Evolutionary conservation across 306 rosid species (phyloP), one percentile per base, ranked within the genome.

Genomic region (Inga oerstediana): DNA sequence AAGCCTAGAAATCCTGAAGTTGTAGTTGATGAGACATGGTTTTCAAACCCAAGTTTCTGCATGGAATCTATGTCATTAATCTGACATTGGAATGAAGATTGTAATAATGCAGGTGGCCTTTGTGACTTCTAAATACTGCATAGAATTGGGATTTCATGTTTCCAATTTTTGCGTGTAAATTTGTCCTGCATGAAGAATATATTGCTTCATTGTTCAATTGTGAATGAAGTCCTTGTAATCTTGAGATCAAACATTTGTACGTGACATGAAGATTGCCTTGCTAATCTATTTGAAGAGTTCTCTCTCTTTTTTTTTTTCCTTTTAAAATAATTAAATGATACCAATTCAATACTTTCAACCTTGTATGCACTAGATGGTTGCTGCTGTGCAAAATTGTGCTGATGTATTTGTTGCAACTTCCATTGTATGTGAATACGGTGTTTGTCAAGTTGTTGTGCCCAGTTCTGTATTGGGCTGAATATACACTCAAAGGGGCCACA

Each of bases 41-140:
- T 67, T 77, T 82, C 90, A n/a, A 4, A 80, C 74, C 72, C 88
- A 39, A 83, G 74, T 39, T 34, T 80, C 41, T 88, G 83, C 51
- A 58, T 62, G 56, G 79, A 83, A 77, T 77, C 45, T 39, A 69
- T 75, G 75, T 32, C 20, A 4, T 34, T 34, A 34, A 66, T 2
- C 56, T 48, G 9, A 56, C 58, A 27, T 24, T 79, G 39, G 59
- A 67, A 59, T 56, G 74, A 35, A 77, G 10, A 27, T 70, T 67
- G 69, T 34, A 65, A 22, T 52, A 10, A 22, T 54, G 51, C 22
- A 67, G 30, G 15, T 64, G 5, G 59, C 43, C 74, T 17, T 1
- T 77, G 62, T 48, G 70, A 65, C 72, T 76, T 3, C 20, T 37
- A 48, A 68, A 68, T 68, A 41, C 73, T 37, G 27, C 46, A 17